A percentile compares a stretch with the other conserved stretches of the same genome.
These are phyloP conservation scores for Pholiota molesta DNA, from an alignment of 768 basidiomycete species.

Conservation along the genomic window DNA sequence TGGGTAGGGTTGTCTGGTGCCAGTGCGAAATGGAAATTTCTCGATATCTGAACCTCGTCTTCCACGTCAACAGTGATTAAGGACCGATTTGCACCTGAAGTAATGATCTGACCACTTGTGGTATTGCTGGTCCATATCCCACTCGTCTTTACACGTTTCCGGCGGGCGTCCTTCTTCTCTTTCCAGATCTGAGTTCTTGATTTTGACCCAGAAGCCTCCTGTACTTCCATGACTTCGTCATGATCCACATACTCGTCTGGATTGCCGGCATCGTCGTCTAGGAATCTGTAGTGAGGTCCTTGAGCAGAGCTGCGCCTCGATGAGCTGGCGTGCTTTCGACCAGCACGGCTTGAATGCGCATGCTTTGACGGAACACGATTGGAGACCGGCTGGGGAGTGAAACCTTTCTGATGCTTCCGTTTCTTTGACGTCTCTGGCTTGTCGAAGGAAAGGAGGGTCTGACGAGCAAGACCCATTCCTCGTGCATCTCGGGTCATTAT, in stretches of 20 bases:
- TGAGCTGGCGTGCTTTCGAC: background rate
- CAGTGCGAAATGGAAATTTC: conserved; percentile 39
- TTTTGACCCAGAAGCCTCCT: background rate
- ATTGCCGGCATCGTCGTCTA: background rate
- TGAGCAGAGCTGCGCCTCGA: background rate
- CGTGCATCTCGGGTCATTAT: conserved; percentile 42
- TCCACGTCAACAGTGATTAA: conserved; percentile 46
- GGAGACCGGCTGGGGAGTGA: background rate
- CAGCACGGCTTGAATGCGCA: background rate
- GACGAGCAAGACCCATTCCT: conserved; percentile 35
- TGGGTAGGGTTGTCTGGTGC: conserved; percentile 16
- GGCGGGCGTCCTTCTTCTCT: conserved; percentile 31
- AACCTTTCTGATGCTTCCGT: background rate
- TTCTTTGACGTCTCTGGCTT: conserved; percentile 15
- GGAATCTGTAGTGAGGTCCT: background rate
- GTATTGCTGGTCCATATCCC: conserved; percentile 43
- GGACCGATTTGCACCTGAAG: conserved; percentile 31
- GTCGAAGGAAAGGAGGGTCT: conserved; percentile 41
- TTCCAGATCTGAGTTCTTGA: conserved; percentile 29
- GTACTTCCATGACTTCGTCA: background rate
- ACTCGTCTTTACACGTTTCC: conserved; percentile 28
- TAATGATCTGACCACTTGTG: conserved; percentile 35
- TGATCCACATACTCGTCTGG: conserved; percentile 54
- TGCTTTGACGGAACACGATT: background rate
- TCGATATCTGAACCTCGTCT: conserved; percentile 23